These are phyloP conservation scores for Fusarium cyanostomum DNA, from an alignment of 2,329 filamentous ascomycete genomes.

Conservation along the genomic window DNA sequence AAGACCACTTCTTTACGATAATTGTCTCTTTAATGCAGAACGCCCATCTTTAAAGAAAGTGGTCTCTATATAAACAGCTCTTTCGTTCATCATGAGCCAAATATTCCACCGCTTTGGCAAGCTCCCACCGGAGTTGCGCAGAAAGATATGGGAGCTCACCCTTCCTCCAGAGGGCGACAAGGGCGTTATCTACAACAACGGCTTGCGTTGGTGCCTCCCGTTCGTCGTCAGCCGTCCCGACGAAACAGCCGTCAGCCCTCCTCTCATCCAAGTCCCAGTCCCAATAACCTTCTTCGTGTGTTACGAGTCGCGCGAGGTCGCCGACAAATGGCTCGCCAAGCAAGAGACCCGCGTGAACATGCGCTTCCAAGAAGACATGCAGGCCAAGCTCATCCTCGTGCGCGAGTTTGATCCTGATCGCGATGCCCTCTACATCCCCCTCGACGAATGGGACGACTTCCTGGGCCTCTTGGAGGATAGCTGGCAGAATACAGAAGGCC, in stretches of 20 bases:
- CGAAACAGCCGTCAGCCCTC: neutral
- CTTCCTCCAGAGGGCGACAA: conserved; percentile 21
- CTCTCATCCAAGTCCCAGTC: conserved; percentile 25
- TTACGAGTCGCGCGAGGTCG: conserved; percentile 35
- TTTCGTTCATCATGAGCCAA: neutral
- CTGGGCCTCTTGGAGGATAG: neutral
- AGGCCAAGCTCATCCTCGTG: conserved; percentile 11
- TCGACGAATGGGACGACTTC: conserved; percentile 32
- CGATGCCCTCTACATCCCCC: conserved; percentile 35
- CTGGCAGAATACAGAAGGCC: neutral
- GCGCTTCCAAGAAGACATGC: conserved; percentile 14
- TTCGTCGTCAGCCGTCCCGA: conserved; percentile 5
- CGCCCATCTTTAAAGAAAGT: too few species aligned
- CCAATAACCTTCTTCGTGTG: conserved; percentile 29
- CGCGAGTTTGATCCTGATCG: conserved; percentile 23
- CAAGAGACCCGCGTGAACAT: conserved; percentile 2
- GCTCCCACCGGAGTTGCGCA: conserved; percentile 42
- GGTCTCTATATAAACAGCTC: too few species aligned
- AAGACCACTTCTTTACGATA: neutral
- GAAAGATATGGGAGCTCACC: conserved; percentile 35
- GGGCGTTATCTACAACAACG: conserved; percentile 30
- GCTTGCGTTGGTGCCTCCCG: conserved; percentile 22
- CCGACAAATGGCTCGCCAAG: conserved; percentile 25
- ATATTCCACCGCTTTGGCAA: conserved; percentile 33
- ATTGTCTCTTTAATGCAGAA: too few species aligned